Percentiles rank a stretch among this genome's conserved stretches.
These are phyloP conservation scores for Oleoguttula mirabilis DNA, from an alignment of 495 filamentous ascomycete genomes.

Conservation along the genomic window DNA sequence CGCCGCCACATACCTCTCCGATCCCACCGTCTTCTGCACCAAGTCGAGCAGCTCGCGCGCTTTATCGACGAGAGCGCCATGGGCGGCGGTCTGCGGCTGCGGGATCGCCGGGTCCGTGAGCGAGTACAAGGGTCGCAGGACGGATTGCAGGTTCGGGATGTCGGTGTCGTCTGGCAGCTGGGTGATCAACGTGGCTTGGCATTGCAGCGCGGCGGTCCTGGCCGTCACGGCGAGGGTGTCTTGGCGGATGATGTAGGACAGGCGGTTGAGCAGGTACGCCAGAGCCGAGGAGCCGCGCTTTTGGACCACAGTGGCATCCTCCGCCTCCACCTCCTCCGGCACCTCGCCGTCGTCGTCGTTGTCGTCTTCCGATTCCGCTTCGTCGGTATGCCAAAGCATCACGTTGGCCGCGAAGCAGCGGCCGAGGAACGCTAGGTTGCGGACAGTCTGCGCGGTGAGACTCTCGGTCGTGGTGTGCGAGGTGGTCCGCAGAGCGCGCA, in stretches of 20 bases:
- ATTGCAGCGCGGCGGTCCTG: conserved; percentile 63
- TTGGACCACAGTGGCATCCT: no score
- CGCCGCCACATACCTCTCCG: conserved; percentile 56
- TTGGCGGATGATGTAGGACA: conserved; percentile 63
- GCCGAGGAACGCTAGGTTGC: conserved; percentile 66
- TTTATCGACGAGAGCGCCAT: conserved; percentile 51
- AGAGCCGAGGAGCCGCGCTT: conserved; percentile 39
- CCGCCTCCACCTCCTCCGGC: conserved; percentile 23
- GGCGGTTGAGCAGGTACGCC: conserved; percentile 59
- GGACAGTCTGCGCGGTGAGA: conserved; percentile 57
- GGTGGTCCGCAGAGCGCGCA: conserved; percentile 47
- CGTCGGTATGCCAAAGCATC: conserved; percentile 37
- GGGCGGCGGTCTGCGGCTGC: conserved; percentile 50
- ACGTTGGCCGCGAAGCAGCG: conserved; percentile 54
- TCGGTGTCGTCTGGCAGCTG: conserved; percentile 43
- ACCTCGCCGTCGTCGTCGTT: conserved; percentile 9
- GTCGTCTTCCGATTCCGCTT: conserved; percentile 23
- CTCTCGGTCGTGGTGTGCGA: conserved; percentile 52
- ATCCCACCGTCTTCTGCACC: conserved; percentile 76
- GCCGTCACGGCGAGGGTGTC: conserved; percentile 50
- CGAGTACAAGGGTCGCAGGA: conserved; percentile 72
- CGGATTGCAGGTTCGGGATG: conserved; percentile 42
- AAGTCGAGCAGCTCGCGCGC: conserved; percentile 59
- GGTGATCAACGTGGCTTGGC: conserved; percentile 51
- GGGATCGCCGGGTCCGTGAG: conserved; percentile 69